Evolutionary conservation across 257 asterid species (phyloP), one percentile per base, ranked within the genome.

Genomic region (Lantana camara): DNA sequence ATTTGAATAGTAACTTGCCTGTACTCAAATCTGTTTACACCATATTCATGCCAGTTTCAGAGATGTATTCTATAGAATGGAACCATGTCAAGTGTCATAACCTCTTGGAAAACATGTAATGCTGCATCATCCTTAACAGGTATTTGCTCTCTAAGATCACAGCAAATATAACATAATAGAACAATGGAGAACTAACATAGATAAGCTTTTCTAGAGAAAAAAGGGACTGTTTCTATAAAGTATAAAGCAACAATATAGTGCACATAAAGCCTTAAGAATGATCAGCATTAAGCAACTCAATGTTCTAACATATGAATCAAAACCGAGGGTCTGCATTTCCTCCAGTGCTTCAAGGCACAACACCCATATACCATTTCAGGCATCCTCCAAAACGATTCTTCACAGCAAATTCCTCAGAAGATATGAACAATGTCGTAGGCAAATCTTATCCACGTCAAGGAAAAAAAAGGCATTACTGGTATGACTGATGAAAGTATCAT

Each of bases 371-470:
- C 38, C 64, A 30, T 50, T 23, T 60, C 49, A 14, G 44, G 32
- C 49, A 15, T 70, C 67, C 70, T 57, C 75, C 13, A 14, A 15
- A 57, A 51, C 38, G 66, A 53, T 15, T n/a, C 61, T 23, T 16
- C 56, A 51, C 7, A 20, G 46, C 12, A 11, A 60, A 41, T 67
- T 70, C 85, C 75, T 92, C 83, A 91, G 85, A 91, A 91, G 58
- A 91, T 91, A 70, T 91, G 98, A 71, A 92, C 95, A 17, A 89
- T 74, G 73, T 92, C 98, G n/a, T 92, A 89, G 0, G 98, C 96
- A 73, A 92, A 89, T 85, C 98, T 92, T 66, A 58, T 57, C 17
- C 38, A 58, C 23, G 92, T 91, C 73, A 91, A 89, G 96, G 95
- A 72, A 77, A 59, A 17, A n/a, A 7, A 2, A 14, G n/a, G 41